Conservation (phyloP, 352 stramenopile species). For the Globisporangium iwayamae region DNA sequence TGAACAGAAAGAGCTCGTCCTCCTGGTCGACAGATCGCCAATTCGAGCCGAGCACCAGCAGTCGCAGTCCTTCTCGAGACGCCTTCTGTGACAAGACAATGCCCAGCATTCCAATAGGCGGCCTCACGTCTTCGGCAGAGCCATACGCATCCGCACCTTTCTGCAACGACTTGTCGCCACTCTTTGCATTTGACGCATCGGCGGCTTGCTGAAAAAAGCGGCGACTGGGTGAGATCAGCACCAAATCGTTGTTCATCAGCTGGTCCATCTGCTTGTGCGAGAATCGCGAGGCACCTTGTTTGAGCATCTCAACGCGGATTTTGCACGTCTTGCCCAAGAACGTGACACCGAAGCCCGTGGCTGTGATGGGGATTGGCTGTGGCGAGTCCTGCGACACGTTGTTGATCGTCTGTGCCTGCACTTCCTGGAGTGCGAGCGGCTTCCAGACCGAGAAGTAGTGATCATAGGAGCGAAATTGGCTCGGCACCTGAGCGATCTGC, state of each 20-base stretch:
- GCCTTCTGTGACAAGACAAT: conserved; percentile 67
- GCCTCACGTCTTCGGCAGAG: background rate
- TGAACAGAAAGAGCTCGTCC: conserved; percentile 66
- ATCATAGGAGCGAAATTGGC: conserved; percentile 82
- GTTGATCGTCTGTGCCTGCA: conserved; percentile 85
- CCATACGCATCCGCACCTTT: conserved; percentile 3
- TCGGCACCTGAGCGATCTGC: conserved; percentile 61
- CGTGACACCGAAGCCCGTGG: conserved; percentile 41
- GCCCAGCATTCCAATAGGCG: conserved; percentile 47
- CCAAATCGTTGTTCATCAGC: conserved; percentile 75
- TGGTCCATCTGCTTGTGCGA: conserved; percentile 33
- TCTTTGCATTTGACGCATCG: conserved; percentile 7
- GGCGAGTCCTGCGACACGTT: conserved; percentile 65
- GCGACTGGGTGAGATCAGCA: conserved; percentile 58
- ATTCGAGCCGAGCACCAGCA: conserved; percentile 52
- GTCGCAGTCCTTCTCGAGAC: conserved; percentile 71
- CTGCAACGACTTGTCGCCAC: background rate
- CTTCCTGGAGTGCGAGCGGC: conserved; percentile 80
- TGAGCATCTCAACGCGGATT: conserved; percentile 63
- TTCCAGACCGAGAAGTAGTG: conserved; percentile 90
- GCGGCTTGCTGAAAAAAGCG: conserved; percentile 49
- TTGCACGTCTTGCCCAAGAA: conserved; percentile 70
- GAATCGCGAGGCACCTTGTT: conserved; percentile 25
- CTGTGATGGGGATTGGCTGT: conserved; percentile 38
- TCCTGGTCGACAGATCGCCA: conserved; percentile 52